Evolutionary conservation across 1,284 basidiomycete species (phyloP), one percentile per base, ranked within the genome.

Genomic region (Trametes sp.): DNA sequence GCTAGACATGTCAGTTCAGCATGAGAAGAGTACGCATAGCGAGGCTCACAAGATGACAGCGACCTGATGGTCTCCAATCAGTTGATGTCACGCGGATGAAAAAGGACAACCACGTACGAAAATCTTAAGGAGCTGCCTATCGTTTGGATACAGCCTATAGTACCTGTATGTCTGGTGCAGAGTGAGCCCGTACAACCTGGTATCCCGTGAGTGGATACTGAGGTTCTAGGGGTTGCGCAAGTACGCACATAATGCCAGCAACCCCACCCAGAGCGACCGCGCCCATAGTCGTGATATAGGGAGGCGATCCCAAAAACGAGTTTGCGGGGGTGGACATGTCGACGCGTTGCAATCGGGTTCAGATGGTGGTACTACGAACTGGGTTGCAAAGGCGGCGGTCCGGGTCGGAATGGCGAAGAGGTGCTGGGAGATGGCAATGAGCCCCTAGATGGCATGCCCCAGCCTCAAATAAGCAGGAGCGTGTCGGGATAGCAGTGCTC

Each of bases 101-200:
- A 23, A 8, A 45, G 21, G 1, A 4, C 24, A 6, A 5, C 1
- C 16, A 31, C 48, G 14, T 16, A 57, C 55, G 16, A 57, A 41
- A 9, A 38, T 2, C n/a, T 57, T 57, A 1, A 57, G 23, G 2
- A 26, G 23, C 2, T n/a, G 6, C 8, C 33, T n/a, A 19, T 57
- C 55, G 0, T 33, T 19, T 3, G 45, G 46, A 13, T 57, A 57
- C 10, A 57, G 26, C 26, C 16, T 41, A 8, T 35, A n/a, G 26
- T 57, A 57, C 14, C 33, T 38, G 26, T 57, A 57, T 9, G 36
- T 23, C n/a, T 57, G 55, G n/a, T 57, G 46, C 1, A 57, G 5
- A 2, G 46, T 57, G 4, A 53, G 24, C 0, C 52, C 52, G 38
- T 53, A 53, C 9, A 42, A 13, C 52, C 52, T 53, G 16, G 1